Conservation (phyloP, 139 green algal genomes). For the Chlorella sp. region DNA sequence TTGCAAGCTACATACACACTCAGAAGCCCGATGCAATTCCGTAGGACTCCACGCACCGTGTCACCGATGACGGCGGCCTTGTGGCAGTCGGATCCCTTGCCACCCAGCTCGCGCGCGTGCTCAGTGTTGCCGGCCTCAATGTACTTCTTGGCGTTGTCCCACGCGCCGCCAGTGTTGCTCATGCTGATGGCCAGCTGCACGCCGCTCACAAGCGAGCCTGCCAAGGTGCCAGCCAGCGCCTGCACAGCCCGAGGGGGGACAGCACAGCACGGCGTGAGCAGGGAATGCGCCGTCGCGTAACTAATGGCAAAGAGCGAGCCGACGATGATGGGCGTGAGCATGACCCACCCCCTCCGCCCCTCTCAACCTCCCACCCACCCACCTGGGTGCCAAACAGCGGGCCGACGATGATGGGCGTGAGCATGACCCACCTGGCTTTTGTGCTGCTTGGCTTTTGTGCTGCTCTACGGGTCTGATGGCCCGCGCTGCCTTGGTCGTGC, state of each 20-base stretch:
- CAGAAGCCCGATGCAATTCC: too few species aligned
- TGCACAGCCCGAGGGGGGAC: too few species aligned
- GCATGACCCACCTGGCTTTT: too few species aligned
- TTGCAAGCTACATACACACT: too few species aligned
- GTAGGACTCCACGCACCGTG: constrained; percentile 77
- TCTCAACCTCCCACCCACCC: too few species aligned
- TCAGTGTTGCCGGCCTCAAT: constrained; percentile 59
- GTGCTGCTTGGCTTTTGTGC: too few species aligned
- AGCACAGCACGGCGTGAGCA: background rate
- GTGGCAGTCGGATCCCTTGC: constrained; percentile 95
- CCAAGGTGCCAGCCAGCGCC: constrained; percentile 79
- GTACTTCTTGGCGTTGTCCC: constrained; percentile 94
- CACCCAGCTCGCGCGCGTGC: constrained; percentile 83
- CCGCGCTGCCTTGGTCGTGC: too few species aligned
- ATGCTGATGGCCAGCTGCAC: constrained; percentile 96
- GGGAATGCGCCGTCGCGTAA: background rate
- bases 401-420: too few species aligned
- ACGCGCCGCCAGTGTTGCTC: constrained; percentile 93
- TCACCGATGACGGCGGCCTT: constrained; percentile 97
- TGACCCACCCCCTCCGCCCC: too few species aligned
- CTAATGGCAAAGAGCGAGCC: constrained; percentile 79
- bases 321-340: constrained; percentile 82
- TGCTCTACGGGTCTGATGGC: too few species aligned
- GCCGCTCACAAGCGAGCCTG: constrained; percentile 85
- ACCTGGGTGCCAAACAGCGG: too few species aligned